Evolutionary conservation across 768 basidiomycete species (phyloP).

Genomic region (Auricularia cornea): DNA sequence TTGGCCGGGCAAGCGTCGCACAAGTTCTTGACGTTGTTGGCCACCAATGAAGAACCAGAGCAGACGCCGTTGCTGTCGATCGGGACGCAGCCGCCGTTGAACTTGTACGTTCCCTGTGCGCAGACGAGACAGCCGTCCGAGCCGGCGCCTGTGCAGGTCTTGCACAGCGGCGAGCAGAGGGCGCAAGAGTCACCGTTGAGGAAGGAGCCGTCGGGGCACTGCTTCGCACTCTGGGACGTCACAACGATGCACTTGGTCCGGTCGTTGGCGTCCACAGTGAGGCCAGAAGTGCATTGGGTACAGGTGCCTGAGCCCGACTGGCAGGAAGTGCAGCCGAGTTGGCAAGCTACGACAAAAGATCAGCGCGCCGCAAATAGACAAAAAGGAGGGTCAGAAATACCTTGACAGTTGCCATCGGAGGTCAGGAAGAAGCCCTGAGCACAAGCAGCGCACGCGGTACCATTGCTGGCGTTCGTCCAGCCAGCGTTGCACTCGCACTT

Average conservation of each 20-base stretch:
- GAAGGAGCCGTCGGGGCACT: conserved; percentile 64
- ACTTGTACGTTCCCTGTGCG: conserved; percentile 46
- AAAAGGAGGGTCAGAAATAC: conserved; percentile 23
- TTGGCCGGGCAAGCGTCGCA: conserved; percentile 83
- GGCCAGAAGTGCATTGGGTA: conserved; percentile 59
- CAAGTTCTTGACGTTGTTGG: conserved; percentile 72
- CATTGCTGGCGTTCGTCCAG: conserved; percentile 61
- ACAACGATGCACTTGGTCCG: conserved; percentile 53
- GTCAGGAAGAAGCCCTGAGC: conserved; percentile 66
- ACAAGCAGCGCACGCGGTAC: conserved; percentile 72
- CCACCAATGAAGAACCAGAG: conserved; percentile 58
- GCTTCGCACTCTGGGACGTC: conserved; percentile 40
- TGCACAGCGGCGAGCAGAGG: conserved; percentile 56
- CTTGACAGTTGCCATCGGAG: conserved; percentile 62
- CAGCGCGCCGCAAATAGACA: background rate
- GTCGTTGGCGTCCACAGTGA: conserved; percentile 58
- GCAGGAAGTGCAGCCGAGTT: conserved; percentile 64
- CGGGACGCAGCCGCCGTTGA: conserved; percentile 65
- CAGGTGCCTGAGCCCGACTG: conserved; percentile 62
- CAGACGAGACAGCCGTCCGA: conserved; percentile 70
- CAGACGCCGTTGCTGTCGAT: conserved; percentile 65
- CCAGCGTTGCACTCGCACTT: conserved; percentile 72
- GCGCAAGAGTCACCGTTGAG: conserved; percentile 40
- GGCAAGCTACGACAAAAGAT: conserved; percentile 43
- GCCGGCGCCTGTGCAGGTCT: conserved; percentile 59